These are phyloP conservation scores for Candida gigantensis DNA, from an alignment of 1,139 yeast species.

Conservation along the genomic window DNA sequence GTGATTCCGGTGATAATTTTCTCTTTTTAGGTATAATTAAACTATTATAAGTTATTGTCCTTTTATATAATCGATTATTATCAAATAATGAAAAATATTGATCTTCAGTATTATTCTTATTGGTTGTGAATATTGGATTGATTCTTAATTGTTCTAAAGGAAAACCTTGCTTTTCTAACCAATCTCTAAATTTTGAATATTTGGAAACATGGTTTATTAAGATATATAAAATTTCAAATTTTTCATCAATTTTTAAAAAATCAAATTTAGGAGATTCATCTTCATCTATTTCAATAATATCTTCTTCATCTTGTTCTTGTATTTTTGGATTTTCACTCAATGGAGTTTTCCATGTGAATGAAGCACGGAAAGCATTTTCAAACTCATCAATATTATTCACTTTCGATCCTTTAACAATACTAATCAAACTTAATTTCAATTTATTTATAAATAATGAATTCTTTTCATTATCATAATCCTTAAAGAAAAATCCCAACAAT, in stretches of 20 bases:
- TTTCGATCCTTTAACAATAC: slow-evolving; percentile 32
- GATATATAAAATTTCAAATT: slow-evolving; percentile 47
- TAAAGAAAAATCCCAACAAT: slow-evolving; percentile 33
- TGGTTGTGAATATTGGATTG: slow-evolving; percentile 19
- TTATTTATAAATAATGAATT: slow-evolving; percentile 36
- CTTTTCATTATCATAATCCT: slow-evolving; percentile 13
- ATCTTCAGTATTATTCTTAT: slow-evolving; percentile 33
- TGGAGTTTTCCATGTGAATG: slow-evolving; percentile 44
- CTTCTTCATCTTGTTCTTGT: slow-evolving; percentile 16
- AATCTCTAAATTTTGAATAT: slow-evolving; percentile 41
- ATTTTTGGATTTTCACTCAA: slow-evolving; percentile 26
- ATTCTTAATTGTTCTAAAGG: slow-evolving; percentile 34
- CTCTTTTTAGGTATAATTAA: slow-evolving; percentile 45
- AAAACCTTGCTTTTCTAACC: slow-evolving; percentile 42
- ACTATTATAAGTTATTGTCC: slow-evolving; percentile 32
- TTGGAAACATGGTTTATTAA: slow-evolving; percentile 41
- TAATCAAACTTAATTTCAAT: slow-evolving; percentile 41
- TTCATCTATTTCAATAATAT: no score
- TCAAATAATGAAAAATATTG: slow-evolving; percentile 49
- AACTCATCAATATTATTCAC: slow-evolving; percentile 36
- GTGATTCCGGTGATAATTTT: slow-evolving; percentile 34
- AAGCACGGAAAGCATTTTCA: slow-evolving; percentile 46
- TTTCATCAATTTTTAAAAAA: slow-evolving; percentile 39
- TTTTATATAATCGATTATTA: slow-evolving; percentile 43
- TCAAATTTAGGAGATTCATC: slow-evolving; percentile 32